A percentile compares a stretch with the other conserved stretches of the same genome.
Evolutionary conservation across 805 yeast genomes (phyloP).

Genomic region (Candida dajiaensis): DNA sequence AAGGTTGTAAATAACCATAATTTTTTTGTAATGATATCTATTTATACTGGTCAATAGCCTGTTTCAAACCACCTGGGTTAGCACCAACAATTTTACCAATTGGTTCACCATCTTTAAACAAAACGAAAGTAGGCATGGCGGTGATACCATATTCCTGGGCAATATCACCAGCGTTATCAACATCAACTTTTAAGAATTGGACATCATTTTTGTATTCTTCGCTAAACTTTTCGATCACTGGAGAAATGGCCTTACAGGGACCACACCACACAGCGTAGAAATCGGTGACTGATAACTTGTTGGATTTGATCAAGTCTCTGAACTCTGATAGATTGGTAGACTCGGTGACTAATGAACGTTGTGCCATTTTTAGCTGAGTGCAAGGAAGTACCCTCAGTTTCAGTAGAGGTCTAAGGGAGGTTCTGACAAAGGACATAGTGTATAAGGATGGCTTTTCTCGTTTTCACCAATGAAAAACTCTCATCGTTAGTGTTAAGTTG

Average conservation of each 20-base stretch:
- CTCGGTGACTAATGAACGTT: conserved; percentile 26
- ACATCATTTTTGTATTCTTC: conserved; percentile 40
- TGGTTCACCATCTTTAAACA: conserved; percentile 55
- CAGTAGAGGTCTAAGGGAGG: neutral
- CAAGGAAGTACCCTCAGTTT: neutral
- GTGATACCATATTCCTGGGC: conserved; percentile 56
- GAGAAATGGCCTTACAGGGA: conserved; percentile 71
- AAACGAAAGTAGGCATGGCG: conserved; percentile 74
- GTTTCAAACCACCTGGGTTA: conserved; percentile 28
- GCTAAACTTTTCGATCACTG: conserved; percentile 40
- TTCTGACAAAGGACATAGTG: neutral
- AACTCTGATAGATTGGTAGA: conserved; percentile 31
- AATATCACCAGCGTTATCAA: conserved; percentile 54
- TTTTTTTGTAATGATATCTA: conserved; percentile 1
- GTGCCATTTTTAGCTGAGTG: neutral
- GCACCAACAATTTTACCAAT: conserved; percentile 64
- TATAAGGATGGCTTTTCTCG: too few relatives aligned
- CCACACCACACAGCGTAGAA: conserved; percentile 76
- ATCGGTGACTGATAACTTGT: conserved; percentile 49
- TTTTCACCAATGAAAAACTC: too few relatives aligned
- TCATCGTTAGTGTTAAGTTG: neutral
- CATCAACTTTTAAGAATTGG: conserved; percentile 64
- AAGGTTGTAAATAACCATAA: neutral
- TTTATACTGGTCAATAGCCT: conserved; percentile 26
- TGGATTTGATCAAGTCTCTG: conserved; percentile 26